Conservation (phyloP, 1,139 yeast genomes). For the Blastobotrys petasosporus region DNA sequence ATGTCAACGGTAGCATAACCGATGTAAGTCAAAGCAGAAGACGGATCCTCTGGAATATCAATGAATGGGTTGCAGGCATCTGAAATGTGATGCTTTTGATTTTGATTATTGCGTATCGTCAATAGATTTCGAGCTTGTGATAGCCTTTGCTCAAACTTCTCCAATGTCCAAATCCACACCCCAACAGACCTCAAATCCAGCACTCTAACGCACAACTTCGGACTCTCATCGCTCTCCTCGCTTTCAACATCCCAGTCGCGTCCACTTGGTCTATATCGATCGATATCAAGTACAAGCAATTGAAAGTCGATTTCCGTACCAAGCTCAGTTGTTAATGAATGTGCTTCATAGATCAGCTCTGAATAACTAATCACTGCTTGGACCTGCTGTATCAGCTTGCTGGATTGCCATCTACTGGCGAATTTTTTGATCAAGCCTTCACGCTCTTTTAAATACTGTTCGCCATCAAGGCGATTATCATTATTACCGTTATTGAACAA, state of each 20-base stretch:
- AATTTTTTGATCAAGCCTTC: conserved; percentile 16
- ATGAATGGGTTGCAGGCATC: no score
- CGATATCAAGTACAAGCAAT: conserved; percentile 20
- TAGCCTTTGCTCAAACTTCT: neutral
- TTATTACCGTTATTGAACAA: neutral
- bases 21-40: no score
- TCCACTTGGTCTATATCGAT: no score
- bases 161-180: conserved; percentile 15
- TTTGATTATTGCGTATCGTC: no score
- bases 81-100: no score
- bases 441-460: conserved; percentile 12
- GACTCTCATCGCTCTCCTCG: no score
- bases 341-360: conserved; percentile 21
- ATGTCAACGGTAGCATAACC: no score
- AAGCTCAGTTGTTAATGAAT: conserved; percentile 17
- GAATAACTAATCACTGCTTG: conserved; percentile 16
- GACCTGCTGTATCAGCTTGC: conserved; percentile 13
- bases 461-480: neutral
- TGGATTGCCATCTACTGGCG: conserved; percentile 1
- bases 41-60: no score
- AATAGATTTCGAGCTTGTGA: no score
- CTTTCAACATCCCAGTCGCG: no score
- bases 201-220: conserved; percentile 18
- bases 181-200: conserved; percentile 18
- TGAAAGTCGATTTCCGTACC: conserved; percentile 21